A percentile compares a stretch with the other conserved stretches of the same genome.
Conservation (phyloP, 1,284 basidiomycete species). For the Rhodotorula mucilaginosa region DNA sequence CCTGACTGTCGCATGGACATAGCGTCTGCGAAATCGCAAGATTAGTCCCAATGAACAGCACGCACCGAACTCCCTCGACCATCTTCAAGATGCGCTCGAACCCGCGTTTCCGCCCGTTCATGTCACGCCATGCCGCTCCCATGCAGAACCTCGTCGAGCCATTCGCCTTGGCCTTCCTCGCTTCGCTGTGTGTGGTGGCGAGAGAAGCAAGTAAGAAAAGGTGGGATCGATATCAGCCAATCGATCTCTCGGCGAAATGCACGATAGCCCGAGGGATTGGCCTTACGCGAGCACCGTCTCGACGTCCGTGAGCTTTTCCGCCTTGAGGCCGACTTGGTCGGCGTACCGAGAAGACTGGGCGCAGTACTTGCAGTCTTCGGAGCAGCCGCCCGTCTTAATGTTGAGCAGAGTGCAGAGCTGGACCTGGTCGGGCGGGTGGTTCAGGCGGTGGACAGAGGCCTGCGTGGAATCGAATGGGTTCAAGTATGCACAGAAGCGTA, state of each 20-base stretch:
- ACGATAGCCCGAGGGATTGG: background rate
- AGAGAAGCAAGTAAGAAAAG: background rate
- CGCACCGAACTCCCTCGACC: slow-evolving; percentile 66
- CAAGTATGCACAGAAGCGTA: background rate
- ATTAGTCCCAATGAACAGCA: background rate
- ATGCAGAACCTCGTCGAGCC: slow-evolving; percentile 98
- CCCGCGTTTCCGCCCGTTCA: slow-evolving; percentile 87
- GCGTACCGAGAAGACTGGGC: slow-evolving; percentile 88
- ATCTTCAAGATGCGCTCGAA: slow-evolving; percentile 92
- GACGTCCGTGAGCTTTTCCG: slow-evolving; percentile 81
- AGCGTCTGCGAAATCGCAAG: background rate
- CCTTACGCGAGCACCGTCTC: slow-evolving; percentile 86
- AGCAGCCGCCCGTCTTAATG: slow-evolving; percentile 94
- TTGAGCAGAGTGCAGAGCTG: slow-evolving; percentile 96
- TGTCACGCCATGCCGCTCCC: slow-evolving; percentile 98
- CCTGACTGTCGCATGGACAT: slow-evolving; percentile 3
- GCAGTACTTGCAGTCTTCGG: slow-evolving; percentile 98
- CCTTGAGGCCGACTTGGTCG: slow-evolving; percentile 74
- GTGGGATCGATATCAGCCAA: slow-evolving; percentile 10
- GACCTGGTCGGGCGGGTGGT: slow-evolving; percentile 84
- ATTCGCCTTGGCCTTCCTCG: slow-evolving; percentile 89
- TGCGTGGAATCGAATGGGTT: slow-evolving; percentile 24
- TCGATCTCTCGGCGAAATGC: background rate
- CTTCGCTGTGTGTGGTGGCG: slow-evolving; percentile 44
- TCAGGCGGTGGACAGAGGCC: slow-evolving; percentile 69